A percentile compares a stretch with the other conserved stretches of the same genome.
These are phyloP conservation scores for Millerozyma acaciae DNA, from an alignment of 805 yeast genomes.

Conservation along the genomic window DNA sequence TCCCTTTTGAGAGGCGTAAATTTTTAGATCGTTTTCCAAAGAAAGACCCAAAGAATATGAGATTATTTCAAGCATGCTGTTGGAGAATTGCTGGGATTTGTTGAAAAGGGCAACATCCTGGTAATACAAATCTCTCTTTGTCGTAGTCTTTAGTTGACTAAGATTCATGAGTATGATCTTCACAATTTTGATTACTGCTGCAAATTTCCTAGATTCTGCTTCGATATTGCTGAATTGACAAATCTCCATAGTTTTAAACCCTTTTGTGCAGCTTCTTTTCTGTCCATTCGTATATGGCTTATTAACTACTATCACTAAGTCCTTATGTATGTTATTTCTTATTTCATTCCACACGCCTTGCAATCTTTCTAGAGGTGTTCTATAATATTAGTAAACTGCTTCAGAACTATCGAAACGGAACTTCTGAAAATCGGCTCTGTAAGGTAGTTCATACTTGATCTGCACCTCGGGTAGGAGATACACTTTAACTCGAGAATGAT, in stretches of 20 bases:
- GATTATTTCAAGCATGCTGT: constrained; percentile 35
- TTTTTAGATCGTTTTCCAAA: constrained; percentile 33
- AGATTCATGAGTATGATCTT: constrained; percentile 7
- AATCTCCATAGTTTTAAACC: neutral
- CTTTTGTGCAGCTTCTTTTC: neutral
- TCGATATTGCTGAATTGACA: constrained; percentile 6
- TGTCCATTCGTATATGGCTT: constrained; percentile 1
- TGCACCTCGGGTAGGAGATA: constrained; percentile 2
- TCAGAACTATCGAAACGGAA: neutral
- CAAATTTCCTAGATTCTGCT: constrained; percentile 7
- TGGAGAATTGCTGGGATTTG: constrained; percentile 38
- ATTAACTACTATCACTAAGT: constrained; percentile 5
- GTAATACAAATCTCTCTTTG: constrained; percentile 59
- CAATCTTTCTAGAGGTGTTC: constrained; percentile 6
- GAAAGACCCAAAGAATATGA: constrained; percentile 35
- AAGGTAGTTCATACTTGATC: neutral
- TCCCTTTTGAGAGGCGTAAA: constrained; percentile 57
- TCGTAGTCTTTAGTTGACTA: constrained; percentile 17
- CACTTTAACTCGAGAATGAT: neutral
- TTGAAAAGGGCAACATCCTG: constrained; percentile 50
- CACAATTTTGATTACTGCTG: constrained; percentile 7
- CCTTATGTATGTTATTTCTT: constrained; percentile 2
- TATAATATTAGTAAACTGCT: constrained; percentile 1
- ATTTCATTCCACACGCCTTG: constrained; percentile 5
- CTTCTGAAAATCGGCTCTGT: neutral